Evolutionary conservation across 352 stramenopile species (phyloP).

Genomic region (Globisporangium echinulatum): DNA sequence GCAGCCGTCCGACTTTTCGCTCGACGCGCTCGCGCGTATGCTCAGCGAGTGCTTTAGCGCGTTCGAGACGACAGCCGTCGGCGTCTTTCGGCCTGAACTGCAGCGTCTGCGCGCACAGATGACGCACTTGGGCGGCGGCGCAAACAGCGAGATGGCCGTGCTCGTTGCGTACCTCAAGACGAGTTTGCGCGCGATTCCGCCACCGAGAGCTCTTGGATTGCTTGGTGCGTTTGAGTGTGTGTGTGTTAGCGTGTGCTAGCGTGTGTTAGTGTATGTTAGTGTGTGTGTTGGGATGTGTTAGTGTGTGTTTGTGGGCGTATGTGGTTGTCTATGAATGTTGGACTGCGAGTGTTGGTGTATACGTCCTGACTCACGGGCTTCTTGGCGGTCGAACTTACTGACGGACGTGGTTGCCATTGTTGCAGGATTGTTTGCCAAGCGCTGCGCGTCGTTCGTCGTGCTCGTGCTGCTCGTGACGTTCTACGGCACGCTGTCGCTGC

Average conservation of each 20-base stretch:
- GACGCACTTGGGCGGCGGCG: slow-evolving; percentile 29
- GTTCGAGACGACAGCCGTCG: slow-evolving; percentile 44
- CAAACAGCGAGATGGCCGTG: slow-evolving; percentile 33
- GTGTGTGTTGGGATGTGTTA: not conserved
- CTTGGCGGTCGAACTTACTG: too few species aligned
- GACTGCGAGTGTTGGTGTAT: not conserved
- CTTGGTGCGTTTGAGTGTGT: slow-evolving; percentile 10
- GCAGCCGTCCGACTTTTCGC: slow-evolving; percentile 66
- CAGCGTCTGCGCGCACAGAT: slow-evolving; percentile 38
- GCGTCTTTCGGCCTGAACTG: slow-evolving; percentile 52
- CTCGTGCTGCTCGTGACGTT: slow-evolving; percentile 42
- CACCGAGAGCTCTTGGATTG: slow-evolving; percentile 30
- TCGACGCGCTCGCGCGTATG: slow-evolving; percentile 62
- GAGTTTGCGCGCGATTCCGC: slow-evolving; percentile 45
- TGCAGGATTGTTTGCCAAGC: slow-evolving; percentile 46
- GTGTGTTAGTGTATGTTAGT: slow-evolving; percentile 9
- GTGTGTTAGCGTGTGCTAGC: not conserved
- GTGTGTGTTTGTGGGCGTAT: not conserved
- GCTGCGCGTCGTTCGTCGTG: slow-evolving; percentile 57
- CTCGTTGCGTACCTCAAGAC: slow-evolving; percentile 64
- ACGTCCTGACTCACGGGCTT: too few species aligned
- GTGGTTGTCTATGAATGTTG: not conserved
- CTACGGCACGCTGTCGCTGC: slow-evolving; percentile 42
- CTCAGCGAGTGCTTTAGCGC: slow-evolving; percentile 44
- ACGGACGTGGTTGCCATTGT: too few species aligned